These are phyloP conservation scores for Phaffia rhodozyma DNA, from an alignment of 1,284 basidiomycete genomes.

Conservation along the genomic window DNA sequence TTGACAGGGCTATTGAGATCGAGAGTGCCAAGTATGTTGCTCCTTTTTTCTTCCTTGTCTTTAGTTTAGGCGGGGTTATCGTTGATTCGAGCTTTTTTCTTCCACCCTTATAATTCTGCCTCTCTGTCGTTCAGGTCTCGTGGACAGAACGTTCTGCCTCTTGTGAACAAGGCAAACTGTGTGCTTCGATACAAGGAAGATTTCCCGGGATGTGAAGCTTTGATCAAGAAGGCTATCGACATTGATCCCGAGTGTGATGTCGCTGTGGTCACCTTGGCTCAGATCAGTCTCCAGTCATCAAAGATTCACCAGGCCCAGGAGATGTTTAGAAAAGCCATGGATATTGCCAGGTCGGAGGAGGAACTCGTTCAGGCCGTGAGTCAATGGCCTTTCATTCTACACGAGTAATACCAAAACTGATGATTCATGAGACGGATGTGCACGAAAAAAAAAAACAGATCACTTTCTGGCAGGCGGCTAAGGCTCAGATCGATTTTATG, in stretches of 20 bases:
- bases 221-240: conserved; percentile 75
- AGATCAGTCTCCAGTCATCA: conserved; percentile 83
- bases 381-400: conserved; percentile 36
- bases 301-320: conserved; percentile 75
- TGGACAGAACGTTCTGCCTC: conserved; percentile 73
- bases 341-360: conserved; percentile 79
- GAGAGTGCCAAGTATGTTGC: conserved; percentile 57
- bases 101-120: conserved; percentile 2
- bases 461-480: conserved; percentile 16
- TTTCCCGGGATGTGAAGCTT: conserved; percentile 62
- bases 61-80: not conserved
- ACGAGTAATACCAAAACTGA: too few species aligned
- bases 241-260: conserved; percentile 93
- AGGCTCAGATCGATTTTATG: conserved; percentile 14
- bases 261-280: conserved; percentile 88
- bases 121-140: conserved; percentile 34
- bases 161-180: conserved; percentile 95
- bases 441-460: not conserved
- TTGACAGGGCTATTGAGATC: conserved; percentile 82
- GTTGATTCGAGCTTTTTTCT: not conserved
- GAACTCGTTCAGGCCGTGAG: conserved; percentile 83
- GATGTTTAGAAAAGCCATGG: conserved; percentile 73
- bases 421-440: not conserved
- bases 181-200: conserved; percentile 96
- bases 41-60: conserved; percentile 1